A percentile compares a stretch with the other conserved stretches of the same genome.
Evolutionary conservation across 2,329 filamentous ascomycete genomes (phyloP).

Genomic region (Exophiala sp.): DNA sequence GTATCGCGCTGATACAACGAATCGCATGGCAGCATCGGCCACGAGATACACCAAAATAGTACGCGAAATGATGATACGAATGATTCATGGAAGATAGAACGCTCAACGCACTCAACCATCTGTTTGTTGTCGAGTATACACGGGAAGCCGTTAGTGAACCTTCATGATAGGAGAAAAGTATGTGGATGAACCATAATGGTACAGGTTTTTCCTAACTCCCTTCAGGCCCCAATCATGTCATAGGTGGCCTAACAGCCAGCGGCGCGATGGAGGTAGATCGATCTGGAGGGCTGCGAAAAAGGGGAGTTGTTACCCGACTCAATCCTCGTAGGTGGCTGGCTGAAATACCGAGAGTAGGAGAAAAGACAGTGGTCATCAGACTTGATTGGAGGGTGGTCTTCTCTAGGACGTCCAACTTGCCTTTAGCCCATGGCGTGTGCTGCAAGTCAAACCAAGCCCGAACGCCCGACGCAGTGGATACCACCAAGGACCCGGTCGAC

Average conservation of each 20-base stretch:
- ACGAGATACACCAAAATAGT: constrained; percentile 1
- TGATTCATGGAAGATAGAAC: background rate
- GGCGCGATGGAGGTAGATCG: constrained; percentile 3
- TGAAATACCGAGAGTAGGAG: constrained; percentile 13
- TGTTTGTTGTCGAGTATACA: no score
- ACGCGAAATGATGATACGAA: background rate
- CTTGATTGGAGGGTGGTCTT: background rate
- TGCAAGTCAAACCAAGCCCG: no score
- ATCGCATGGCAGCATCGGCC: constrained; percentile 13
- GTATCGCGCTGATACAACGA: background rate
- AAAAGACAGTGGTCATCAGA: background rate
- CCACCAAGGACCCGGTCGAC: no score
- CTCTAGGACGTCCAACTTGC: no score
- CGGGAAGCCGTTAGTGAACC: no score
- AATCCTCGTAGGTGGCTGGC: constrained; percentile 12
- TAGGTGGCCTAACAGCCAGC: constrained; percentile 13
- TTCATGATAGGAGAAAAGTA: no score
- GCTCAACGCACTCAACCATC: no score
- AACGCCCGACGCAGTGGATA: no score
- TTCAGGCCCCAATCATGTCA: background rate
- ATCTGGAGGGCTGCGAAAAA: background rate
- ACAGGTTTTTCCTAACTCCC: no score
- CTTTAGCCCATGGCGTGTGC: no score
- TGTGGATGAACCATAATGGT: no score
- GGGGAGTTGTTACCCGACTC: constrained; percentile 1